Evolutionary conservation across 192 early-diverging fungal species (phyloP).

Genomic region (Coemansia sp.): DNA sequence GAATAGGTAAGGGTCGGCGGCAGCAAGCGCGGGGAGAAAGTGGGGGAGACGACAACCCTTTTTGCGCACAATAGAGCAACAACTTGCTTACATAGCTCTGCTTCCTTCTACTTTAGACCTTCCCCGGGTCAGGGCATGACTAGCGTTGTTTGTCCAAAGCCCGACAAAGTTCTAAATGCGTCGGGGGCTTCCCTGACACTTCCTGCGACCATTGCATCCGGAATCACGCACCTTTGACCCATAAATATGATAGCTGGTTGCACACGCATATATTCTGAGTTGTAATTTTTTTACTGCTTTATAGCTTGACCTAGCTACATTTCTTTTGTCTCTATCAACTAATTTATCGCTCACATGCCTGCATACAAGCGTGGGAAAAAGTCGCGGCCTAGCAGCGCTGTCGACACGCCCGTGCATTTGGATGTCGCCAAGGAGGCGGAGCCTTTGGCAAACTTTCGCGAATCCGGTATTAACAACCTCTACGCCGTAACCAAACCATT

Average conservation of each 20-base stretch:
- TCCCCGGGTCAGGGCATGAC: not conserved
- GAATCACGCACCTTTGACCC: not conserved
- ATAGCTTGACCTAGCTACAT: not conserved
- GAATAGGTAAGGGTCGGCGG: not conserved
- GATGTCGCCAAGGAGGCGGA: conserved; percentile 27
- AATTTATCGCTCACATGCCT: conserved; percentile 15
- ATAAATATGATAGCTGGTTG: not conserved
- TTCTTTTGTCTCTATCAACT: not conserved
- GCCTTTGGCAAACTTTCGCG: conserved; percentile 38
- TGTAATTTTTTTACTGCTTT: not conserved
- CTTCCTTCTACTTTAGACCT: not conserved
- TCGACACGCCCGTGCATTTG: conserved; percentile 35
- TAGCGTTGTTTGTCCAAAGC: not conserved
- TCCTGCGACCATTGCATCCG: not conserved
- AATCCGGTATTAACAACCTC: conserved; percentile 46
- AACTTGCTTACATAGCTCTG: not conserved
- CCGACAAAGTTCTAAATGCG: not conserved
- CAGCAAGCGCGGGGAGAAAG: not conserved
- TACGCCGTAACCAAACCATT: conserved; percentile 62
- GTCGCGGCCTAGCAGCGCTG: conserved; percentile 47
- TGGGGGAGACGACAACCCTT: not conserved
- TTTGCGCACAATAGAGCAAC: not conserved
- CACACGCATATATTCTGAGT: not conserved
- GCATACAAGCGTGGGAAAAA: conserved; percentile 42
- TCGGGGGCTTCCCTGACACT: no score